These are phyloP conservation scores for Persicaria maculosa DNA, from an alignment of 148 eudicot species.

Conservation along the genomic window DNA sequence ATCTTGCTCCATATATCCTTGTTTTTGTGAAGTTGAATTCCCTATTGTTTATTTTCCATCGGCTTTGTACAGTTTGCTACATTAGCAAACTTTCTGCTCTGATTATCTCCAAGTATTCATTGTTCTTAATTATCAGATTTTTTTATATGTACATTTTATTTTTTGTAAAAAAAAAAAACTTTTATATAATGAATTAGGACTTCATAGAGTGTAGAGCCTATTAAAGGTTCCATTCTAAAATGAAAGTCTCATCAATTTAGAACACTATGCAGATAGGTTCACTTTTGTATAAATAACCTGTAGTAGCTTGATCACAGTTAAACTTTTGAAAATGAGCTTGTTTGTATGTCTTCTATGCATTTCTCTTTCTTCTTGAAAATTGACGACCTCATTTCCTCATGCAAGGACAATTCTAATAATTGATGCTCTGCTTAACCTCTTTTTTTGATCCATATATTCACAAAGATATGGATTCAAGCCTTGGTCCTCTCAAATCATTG, in stretches of 20 bases:
- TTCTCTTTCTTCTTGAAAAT: not conserved
- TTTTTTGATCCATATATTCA: not conserved
- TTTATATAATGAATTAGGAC: not conserved
- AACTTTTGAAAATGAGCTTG: not conserved
- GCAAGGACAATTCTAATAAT: not conserved
- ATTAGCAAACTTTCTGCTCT: not conserved
- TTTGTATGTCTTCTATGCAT: not conserved
- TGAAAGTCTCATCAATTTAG: not conserved
- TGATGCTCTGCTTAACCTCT: not conserved
- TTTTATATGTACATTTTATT: no score
- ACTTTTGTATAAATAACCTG: not conserved
- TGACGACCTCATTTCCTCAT: not conserved
- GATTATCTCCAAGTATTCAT: not conserved
- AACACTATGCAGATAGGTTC: not conserved
- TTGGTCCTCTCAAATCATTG: not conserved
- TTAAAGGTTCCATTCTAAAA: not conserved
- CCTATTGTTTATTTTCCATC: not conserved
- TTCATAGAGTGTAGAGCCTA: not conserved
- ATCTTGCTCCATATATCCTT: not conserved
- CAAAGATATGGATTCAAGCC: constrained; percentile 1
- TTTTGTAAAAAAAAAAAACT: not conserved
- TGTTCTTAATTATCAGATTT: not conserved
- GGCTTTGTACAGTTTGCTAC: not conserved
- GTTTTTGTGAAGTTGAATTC: not conserved
- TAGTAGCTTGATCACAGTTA: not conserved